These are phyloP conservation scores for Aspergillus calidoustus DNA, from an alignment of 2,329 filamentous ascomycete species.

Conservation along the genomic window DNA sequence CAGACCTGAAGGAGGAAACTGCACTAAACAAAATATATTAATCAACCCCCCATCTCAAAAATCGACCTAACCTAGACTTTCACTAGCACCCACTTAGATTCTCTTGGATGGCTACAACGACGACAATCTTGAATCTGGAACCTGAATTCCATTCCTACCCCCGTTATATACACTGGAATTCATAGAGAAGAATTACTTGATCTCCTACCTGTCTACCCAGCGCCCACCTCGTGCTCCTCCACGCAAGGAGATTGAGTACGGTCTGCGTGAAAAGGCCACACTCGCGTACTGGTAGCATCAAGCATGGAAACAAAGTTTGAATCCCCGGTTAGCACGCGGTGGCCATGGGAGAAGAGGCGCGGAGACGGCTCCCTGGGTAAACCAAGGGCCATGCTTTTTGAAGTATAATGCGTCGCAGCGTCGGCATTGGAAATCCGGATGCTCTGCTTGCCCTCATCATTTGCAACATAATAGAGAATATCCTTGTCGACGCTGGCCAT, in stretches of 20 bases:
- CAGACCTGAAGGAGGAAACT: too few species aligned
- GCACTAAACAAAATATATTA: too few species aligned
- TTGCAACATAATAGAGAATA: constrained; percentile 27
- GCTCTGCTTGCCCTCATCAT: constrained; percentile 22
- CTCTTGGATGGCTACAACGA: too few species aligned
- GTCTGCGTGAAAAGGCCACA: constrained; percentile 30
- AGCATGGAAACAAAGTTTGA: constrained; percentile 23
- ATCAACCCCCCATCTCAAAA: too few species aligned
- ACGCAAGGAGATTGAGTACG: background rate
- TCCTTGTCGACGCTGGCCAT: constrained; percentile 18
- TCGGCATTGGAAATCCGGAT: constrained; percentile 27
- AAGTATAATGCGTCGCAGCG: constrained; percentile 14
- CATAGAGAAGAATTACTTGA: too few species aligned
- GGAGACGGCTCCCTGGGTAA: constrained; percentile 18
- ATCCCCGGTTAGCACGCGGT: constrained; percentile 25
- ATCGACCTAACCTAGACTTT: too few species aligned
- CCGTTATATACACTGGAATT: too few species aligned
- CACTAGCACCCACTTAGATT: too few species aligned
- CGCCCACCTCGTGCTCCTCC: too few species aligned
- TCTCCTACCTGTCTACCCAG: too few species aligned
- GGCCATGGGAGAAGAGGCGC: constrained; percentile 7
- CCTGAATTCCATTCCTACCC: too few species aligned
- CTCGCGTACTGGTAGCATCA: constrained; percentile 20
- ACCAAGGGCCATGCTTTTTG: constrained; percentile 19
- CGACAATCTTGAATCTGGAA: too few species aligned